Conservation (phyloP, 2,329 filamentous ascomycete species). For the Trichoderma brevicompactum region DNA sequence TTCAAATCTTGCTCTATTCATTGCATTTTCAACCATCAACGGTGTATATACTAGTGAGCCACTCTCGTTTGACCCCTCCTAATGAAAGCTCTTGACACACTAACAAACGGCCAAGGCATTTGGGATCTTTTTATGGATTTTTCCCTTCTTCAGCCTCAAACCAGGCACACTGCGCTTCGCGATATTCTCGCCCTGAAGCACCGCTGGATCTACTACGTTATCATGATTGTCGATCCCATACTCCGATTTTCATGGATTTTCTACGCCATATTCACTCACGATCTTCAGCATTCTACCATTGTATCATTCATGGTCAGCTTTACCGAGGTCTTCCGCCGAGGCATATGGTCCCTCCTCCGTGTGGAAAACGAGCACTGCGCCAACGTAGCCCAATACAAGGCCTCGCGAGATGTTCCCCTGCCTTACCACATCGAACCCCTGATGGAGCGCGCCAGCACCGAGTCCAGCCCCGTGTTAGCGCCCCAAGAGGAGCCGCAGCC, state of each 20-base stretch:
- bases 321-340: constrained; percentile 80
- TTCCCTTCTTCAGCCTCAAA: constrained; percentile 79
- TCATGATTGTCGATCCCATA: constrained; percentile 82
- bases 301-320: constrained; percentile 80
- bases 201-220: constrained; percentile 81
- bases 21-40: constrained; percentile 81
- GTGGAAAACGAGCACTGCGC: constrained; percentile 98
- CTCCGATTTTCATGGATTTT: constrained; percentile 94
- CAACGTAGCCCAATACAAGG: constrained; percentile 88
- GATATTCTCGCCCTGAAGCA: constrained; percentile 79
- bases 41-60: constrained; percentile 75
- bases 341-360: constrained; percentile 89
- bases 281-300: constrained; percentile 81
- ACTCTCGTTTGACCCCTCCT: background rate
- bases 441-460: constrained; percentile 48
- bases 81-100: no score
- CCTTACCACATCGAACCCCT: constrained; percentile 70
- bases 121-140: constrained; percentile 99
- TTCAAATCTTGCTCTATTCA: constrained; percentile 70
- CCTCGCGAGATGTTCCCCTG: constrained; percentile 82
- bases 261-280: constrained; percentile 80
- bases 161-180: constrained; percentile 70
- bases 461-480: constrained; percentile 34
- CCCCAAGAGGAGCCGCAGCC: constrained; percentile 29
- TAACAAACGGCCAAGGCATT: constrained; percentile 55